A percentile compares a stretch with the other conserved stretches of the same genome.
Conservation (phyloP, 2,329 filamentous ascomycete genomes). For the Aphanocladium album region DNA sequence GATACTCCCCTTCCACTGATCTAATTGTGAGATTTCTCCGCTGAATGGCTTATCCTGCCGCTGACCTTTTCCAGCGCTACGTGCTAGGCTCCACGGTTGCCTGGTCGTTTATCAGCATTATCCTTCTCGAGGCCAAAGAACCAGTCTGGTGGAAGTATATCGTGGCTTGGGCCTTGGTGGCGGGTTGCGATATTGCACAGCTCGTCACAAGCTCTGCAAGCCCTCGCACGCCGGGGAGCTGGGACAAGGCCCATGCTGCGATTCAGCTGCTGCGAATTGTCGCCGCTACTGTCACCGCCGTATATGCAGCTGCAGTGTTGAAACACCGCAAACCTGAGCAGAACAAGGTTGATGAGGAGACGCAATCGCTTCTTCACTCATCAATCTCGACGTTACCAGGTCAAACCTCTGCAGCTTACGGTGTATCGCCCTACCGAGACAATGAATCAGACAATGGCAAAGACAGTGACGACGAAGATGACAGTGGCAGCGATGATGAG, state of each 20-base stretch:
- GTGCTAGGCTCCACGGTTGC: neutral
- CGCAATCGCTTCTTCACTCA: neutral
- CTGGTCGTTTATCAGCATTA: slow-evolving; percentile 2
- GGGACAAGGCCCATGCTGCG: neutral
- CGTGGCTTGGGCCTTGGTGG: neutral
- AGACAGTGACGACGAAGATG: slow-evolving; percentile 8
- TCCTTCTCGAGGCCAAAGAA: neutral
- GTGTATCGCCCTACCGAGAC: neutral
- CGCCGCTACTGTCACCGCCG: neutral
- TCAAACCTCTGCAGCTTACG: neutral
- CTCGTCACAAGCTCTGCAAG: neutral
- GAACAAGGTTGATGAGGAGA: neutral
- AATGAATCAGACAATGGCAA: neutral
- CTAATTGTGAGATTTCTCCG: neutral
- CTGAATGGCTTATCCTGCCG: too few relatives aligned
- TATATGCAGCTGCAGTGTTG: neutral
- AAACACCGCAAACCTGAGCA: neutral
- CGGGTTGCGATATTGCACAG: neutral
- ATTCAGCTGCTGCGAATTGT: neutral
- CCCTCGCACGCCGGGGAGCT: neutral
- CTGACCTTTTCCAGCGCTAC: neutral
- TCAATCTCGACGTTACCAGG: neutral
- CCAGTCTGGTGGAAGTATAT: neutral
- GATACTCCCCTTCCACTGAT: neutral
- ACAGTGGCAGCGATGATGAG: slow-evolving; percentile 3